Evolutionary conservation across 2,329 filamentous ascomycete species (phyloP).

Genomic region (Venturia effusa): DNA sequence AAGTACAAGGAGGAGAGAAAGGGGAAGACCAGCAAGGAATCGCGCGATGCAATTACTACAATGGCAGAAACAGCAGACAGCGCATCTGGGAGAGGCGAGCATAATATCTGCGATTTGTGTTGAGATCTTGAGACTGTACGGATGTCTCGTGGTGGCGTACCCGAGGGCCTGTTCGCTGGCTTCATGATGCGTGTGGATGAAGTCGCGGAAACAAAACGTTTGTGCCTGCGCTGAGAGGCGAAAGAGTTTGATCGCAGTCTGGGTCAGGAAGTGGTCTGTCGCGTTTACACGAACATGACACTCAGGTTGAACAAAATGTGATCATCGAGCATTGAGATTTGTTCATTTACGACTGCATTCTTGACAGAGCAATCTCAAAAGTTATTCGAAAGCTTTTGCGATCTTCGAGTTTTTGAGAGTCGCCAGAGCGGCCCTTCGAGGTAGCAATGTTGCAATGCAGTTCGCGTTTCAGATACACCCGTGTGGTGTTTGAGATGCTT

Average conservation of each 20-base stretch:
- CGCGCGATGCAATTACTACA: neutral
- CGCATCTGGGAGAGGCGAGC: neutral
- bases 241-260: neutral
- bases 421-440: neutral
- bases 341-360: neutral
- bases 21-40: neutral
- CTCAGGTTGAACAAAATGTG: neutral
- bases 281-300: neutral
- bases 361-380: neutral
- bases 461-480: neutral
- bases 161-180: neutral
- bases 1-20: no score
- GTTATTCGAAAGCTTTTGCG: neutral
- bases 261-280: neutral
- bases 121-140: neutral
- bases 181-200: neutral
- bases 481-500: neutral
- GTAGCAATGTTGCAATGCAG: neutral
- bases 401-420: neutral
- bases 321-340: neutral
- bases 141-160: neutral
- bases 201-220: constrained; percentile 2
- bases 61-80: neutral
- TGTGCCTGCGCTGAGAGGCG: neutral
- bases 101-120: constrained; percentile 2